phyloP scores from a whole-genome alignment of 2,329 filamentous ascomycete genomes.

The Scedosporium dehoogii region DNA sequence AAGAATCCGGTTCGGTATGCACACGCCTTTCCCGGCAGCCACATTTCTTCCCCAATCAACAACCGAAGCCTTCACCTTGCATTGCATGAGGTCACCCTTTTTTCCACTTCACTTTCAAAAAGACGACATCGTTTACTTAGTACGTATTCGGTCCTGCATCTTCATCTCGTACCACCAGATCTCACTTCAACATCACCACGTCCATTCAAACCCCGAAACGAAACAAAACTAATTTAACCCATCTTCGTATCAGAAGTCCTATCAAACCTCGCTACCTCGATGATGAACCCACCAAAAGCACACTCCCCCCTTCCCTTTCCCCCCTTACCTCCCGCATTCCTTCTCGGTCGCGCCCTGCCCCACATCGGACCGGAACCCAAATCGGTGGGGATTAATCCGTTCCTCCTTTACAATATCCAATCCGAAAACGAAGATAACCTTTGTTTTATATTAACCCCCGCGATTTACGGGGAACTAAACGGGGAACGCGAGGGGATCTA shows the following conservation, averaged over 20 bases:
- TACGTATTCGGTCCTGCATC: too few species aligned
- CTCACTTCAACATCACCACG: background rate
- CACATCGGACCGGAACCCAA: background rate
- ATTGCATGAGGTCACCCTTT: background rate
- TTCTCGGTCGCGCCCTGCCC: background rate
- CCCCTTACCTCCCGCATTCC: background rate
- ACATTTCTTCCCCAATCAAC: background rate
- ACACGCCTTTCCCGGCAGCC: background rate
- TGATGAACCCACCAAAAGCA: background rate
- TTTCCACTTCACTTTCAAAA: background rate
- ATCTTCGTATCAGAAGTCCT: background rate
- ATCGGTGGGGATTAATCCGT: too few species aligned
- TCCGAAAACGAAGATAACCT: too few species aligned
- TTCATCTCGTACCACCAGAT: background rate
- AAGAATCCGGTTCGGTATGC: background rate
- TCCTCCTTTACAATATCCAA: too few species aligned
- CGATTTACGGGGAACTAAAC: too few species aligned
- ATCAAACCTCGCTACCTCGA: background rate
- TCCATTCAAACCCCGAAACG: background rate
- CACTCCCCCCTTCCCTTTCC: background rate
- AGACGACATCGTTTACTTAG: background rate
- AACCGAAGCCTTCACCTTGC: background rate
- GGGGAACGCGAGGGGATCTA: too few species aligned
- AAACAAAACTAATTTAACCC: background rate
- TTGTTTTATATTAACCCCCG: too few species aligned